Percentiles rank a stretch among this genome's conserved stretches.
phyloP scores from a whole-genome alignment of 352 stramenopile genomes.

The Pythium folliculosum region DNA sequence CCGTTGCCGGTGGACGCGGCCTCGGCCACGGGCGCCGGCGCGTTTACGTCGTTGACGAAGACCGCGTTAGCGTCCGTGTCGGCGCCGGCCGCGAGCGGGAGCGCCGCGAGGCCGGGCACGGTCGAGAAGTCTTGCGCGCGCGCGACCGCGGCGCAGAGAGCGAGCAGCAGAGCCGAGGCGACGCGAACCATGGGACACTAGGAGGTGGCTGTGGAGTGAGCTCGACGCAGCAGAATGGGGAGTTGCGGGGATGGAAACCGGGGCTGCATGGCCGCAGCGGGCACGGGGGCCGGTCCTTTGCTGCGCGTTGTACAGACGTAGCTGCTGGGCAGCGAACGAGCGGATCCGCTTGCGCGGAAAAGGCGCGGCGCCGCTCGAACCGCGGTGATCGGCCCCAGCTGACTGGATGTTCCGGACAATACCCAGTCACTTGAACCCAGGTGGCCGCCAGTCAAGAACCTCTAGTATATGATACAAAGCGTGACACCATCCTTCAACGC shows the following conservation, averaged over 20 bases:
- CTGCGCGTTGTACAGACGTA: not conserved
- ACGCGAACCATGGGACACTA: constrained; percentile 15
- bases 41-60: constrained; percentile 29
- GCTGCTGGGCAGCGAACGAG: not conserved
- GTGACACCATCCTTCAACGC: not conserved
- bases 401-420: constrained; percentile 18
- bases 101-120: constrained; percentile 6
- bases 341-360: constrained; percentile 3
- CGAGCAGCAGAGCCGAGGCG: constrained; percentile 15
- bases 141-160: constrained; percentile 5
- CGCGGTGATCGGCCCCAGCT: not conserved
- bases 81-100: not conserved
- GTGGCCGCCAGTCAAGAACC: not conserved
- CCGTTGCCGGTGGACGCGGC: constrained; percentile 12
- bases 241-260: not conserved
- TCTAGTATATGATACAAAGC: not conserved
- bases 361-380: constrained; percentile 5
- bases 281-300: not conserved
- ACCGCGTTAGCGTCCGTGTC: constrained; percentile 11
- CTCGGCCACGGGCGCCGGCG: not conserved
- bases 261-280: constrained; percentile 5
- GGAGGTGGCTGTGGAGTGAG: constrained; percentile 2
- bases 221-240: constrained; percentile 2
- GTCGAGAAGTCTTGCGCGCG: constrained; percentile 13
- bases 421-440: constrained; percentile 10